These are phyloP conservation scores for Porphyrellus cyaneotinctus DNA, from an alignment of 768 basidiomycete species.

Conservation along the genomic window DNA sequence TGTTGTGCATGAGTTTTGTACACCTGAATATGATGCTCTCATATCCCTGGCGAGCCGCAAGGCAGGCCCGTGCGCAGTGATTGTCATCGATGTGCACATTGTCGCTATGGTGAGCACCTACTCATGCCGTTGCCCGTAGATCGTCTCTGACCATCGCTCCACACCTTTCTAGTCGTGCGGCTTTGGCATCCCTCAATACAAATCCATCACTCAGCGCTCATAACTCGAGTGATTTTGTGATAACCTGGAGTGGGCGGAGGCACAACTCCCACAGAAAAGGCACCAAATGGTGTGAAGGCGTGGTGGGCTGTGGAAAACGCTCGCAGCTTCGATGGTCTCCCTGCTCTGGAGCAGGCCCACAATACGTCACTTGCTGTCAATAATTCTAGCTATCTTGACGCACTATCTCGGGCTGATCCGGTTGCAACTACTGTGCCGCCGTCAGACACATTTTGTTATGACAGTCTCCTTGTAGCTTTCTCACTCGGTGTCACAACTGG, in stretches of 20 bases:
- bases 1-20: slow-evolving; percentile 57
- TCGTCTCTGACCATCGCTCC: neutral
- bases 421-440: neutral
- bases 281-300: slow-evolving; percentile 43
- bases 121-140: neutral
- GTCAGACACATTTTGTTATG: neutral
- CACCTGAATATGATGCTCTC: slow-evolving; percentile 52
- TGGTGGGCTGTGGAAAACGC: slow-evolving; percentile 54
- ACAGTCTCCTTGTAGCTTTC: slow-evolving; percentile 27
- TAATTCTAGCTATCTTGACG: slow-evolving; percentile 21
- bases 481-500: slow-evolving; percentile 25
- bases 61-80: slow-evolving; percentile 56
- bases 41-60: slow-evolving; percentile 44
- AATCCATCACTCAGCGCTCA: slow-evolving; percentile 52
- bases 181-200: slow-evolving; percentile 57
- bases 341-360: slow-evolving; percentile 39
- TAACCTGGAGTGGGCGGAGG: slow-evolving; percentile 43
- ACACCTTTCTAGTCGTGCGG: slow-evolving; percentile 56
- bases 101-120: slow-evolving; percentile 42
- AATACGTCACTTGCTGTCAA: slow-evolving; percentile 10
- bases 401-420: neutral
- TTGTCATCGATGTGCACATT: slow-evolving; percentile 58
- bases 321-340: slow-evolving; percentile 54
- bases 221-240: slow-evolving; percentile 45
- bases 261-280: slow-evolving; percentile 20